Conservation (phyloP, 257 asterid species). For the Henckelia pumila region DNA sequence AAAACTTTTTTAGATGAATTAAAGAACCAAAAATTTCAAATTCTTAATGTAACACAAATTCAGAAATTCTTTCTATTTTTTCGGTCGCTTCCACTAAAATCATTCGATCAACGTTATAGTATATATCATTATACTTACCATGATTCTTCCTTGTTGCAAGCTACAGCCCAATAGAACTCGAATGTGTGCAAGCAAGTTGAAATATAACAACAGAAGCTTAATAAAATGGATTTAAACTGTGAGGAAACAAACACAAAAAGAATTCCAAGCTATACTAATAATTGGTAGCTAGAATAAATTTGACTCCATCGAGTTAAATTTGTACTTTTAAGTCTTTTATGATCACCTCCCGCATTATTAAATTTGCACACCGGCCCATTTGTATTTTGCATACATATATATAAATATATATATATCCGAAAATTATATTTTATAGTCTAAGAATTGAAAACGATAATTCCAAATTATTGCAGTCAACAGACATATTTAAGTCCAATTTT, state of each 20-base stretch:
- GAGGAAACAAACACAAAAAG: constrained; percentile 23
- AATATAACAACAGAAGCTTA: constrained; percentile 20
- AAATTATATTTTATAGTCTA: no score
- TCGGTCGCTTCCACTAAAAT: no score
- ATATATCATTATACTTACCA: background rate
- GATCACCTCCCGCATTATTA: constrained; percentile 36
- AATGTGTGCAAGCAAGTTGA: constrained; percentile 18
- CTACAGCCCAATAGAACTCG: background rate
- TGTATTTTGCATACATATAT: constrained; percentile 1
- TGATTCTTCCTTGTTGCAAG: background rate
- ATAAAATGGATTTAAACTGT: constrained; percentile 27
- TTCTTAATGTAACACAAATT: no score
- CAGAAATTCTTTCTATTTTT: no score
- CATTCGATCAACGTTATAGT: no score
- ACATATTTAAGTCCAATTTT: background rate
- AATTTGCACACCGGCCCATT: constrained; percentile 39
- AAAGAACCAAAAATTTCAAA: background rate
- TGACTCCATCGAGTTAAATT: constrained; percentile 31
- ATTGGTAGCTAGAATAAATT: constrained; percentile 40
- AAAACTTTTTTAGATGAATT: background rate
- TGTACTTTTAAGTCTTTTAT: constrained; percentile 27
- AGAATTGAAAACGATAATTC: background rate
- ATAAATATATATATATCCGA: no score
- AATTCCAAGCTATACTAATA: constrained; percentile 37
- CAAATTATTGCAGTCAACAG: background rate